Percentiles rank a stretch among this genome's conserved stretches.
These are phyloP conservation scores for Fusarium continuum DNA, from an alignment of 2,329 filamentous ascomycete species.

Conservation along the genomic window DNA sequence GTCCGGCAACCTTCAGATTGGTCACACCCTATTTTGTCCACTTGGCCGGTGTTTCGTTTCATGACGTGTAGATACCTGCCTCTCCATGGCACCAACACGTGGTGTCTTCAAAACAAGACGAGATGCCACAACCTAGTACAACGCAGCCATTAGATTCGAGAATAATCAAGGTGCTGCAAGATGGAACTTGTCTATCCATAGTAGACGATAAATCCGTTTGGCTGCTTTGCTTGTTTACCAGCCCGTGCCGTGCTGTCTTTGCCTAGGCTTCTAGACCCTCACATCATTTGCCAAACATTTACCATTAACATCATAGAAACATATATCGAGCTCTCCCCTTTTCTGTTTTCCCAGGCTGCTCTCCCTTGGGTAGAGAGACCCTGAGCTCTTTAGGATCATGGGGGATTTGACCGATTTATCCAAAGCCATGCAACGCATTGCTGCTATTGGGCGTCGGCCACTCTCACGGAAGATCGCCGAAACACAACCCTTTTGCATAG, in stretches of 20 bases:
- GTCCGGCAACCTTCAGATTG: slow-evolving; percentile 20
- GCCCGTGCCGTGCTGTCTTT: too few species aligned
- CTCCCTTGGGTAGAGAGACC: background rate
- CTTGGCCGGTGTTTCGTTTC: slow-evolving; percentile 29
- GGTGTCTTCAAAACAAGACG: slow-evolving; percentile 8
- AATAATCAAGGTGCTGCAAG: background rate
- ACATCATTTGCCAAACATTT: background rate
- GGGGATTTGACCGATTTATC: background rate
- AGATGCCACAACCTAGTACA: background rate
- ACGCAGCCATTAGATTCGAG: background rate
- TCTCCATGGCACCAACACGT: slow-evolving; percentile 28
- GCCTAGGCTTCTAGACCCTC: background rate
- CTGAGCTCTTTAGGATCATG: background rate
- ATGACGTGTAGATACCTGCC: slow-evolving; percentile 34
- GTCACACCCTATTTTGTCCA: slow-evolving; percentile 23
- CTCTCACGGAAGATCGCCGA: slow-evolving; percentile 27
- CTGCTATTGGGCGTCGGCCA: slow-evolving; percentile 1
- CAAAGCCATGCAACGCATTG: background rate
- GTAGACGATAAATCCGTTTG: background rate
- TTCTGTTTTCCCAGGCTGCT: background rate
- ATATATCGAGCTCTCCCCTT: background rate
- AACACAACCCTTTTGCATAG: slow-evolving; percentile 3
- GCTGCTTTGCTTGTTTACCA: background rate
- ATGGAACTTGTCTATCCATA: background rate
- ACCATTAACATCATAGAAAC: slow-evolving; percentile 1